Evolutionary conservation across 2,329 filamentous ascomycete genomes (phyloP).

Genomic region (Delphinella strobiligena): DNA sequence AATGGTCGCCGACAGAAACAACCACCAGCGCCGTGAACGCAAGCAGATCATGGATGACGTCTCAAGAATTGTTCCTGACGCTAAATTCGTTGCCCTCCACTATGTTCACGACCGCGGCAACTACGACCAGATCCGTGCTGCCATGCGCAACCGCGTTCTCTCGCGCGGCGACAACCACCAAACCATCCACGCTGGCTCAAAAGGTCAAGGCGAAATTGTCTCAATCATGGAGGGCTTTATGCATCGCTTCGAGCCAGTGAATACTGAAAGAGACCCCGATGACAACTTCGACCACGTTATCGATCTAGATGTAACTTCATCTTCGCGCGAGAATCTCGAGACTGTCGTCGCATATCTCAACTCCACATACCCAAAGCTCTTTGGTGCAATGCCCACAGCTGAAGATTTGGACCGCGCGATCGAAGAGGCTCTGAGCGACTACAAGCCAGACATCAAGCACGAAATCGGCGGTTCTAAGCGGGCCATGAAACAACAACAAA

Average conservation of each 20-base stretch:
- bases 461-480: conserved; percentile 49
- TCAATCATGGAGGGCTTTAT: conserved; percentile 95
- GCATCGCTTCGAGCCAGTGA: conserved; percentile 67
- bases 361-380: conserved; percentile 62
- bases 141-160: conserved; percentile 70
- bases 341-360: conserved; percentile 61
- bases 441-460: conserved; percentile 65
- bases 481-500: conserved; percentile 13
- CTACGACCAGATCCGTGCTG: conserved; percentile 57
- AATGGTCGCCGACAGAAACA: conserved; percentile 89
- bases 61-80: conserved; percentile 45
- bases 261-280: conserved; percentile 58
- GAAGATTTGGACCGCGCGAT: conserved; percentile 73
- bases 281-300: conserved; percentile 73
- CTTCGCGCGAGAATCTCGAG: conserved; percentile 80
- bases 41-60: conserved; percentile 79
- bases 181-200: conserved; percentile 79
- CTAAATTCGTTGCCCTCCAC: conserved; percentile 72
- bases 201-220: conserved; percentile 60
- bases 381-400: conserved; percentile 56
- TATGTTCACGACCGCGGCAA: conserved; percentile 64
- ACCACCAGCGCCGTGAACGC: conserved; percentile 77
- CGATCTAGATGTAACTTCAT: conserved; percentile 62
- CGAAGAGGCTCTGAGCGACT: conserved; percentile 59
- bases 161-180: conserved; percentile 91